These are phyloP conservation scores for Mortierella sp. DNA, from an alignment of 371 early-diverging fungal species.

Conservation along the genomic window DNA sequence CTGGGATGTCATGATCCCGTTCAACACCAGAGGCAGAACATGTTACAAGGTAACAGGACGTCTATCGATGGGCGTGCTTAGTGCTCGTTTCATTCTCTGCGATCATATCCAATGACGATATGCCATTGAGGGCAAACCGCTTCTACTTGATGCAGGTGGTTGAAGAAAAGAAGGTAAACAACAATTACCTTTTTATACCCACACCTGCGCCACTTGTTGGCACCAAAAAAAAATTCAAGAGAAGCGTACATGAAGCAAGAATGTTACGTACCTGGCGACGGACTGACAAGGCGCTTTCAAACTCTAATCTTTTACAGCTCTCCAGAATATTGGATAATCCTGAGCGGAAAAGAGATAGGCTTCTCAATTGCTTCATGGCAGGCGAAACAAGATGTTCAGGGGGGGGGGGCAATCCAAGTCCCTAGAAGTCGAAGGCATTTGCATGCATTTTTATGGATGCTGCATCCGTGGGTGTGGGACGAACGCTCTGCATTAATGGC, in stretches of 20 bases:
- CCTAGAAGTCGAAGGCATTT: too few relatives aligned
- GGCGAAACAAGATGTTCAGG: not conserved
- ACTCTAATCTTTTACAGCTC: too few relatives aligned
- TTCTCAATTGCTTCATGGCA: not conserved
- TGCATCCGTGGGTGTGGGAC: not conserved
- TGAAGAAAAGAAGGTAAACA: not conserved
- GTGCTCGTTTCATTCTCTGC: conserved; percentile 42
- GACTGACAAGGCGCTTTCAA: too few relatives aligned
- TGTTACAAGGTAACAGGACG: conserved; percentile 33
- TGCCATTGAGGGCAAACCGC: conserved; percentile 35
- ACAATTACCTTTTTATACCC: not conserved
- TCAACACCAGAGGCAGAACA: conserved; percentile 52
- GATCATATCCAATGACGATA: conserved; percentile 50
- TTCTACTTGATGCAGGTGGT: conserved; percentile 47
- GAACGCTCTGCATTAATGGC: conserved; percentile 4
- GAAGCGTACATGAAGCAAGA: too few relatives aligned
- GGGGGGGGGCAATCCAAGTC: not conserved
- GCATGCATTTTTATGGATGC: too few relatives aligned
- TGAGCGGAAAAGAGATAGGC: not conserved
- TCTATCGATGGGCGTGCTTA: conserved; percentile 52
- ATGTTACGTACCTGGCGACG: too few relatives aligned
- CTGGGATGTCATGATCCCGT: conserved; percentile 25
- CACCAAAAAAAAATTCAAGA: too few relatives aligned
- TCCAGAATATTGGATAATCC: too few relatives aligned
- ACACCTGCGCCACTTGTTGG: too few relatives aligned